Base-by-base conservation (phyloP, 1,284 basidiomycete species). In the Trichosporon sp. region DNA sequence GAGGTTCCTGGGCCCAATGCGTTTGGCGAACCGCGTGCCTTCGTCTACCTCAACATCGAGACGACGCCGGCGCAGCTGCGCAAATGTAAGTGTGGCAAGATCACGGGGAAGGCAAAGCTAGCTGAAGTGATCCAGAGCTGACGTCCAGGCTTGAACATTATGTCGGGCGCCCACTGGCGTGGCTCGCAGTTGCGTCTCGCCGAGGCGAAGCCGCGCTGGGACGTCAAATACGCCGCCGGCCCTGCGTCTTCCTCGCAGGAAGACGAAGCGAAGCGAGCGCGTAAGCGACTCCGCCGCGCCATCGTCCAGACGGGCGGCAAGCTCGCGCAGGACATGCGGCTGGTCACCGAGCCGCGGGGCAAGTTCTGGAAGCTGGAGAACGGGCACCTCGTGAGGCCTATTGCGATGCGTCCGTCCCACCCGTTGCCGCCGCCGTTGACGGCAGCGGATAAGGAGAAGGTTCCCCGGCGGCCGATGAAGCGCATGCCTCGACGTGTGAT, bases 141-240 rank as follows among this genome's bases (percentile, higher is more conserved):
- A 51, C 47, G 12, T 2, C 1, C 68, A 81, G 80, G 80, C 69
- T 75, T 83, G 18, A 83, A 81, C 68, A 82, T 79, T 65, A 80
- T 83, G 77, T 80, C 79, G 8, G 80, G 80, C 25, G 79, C 81
- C 0, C 80, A 73, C 47, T 83, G 81, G 80, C 76, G 82, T 68
- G 82, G 82, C 1, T 72, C 80, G 1, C 77, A 79, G 66, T 71
- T 83, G 2, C 76, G 79, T 23, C 71, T 83, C 0, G 77, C 80
- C 7, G 78, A 80, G 65, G 82, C 82, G 44, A 82, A 82, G 71
- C 77, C 77, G 2, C 53, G 65, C 7, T 81, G 69, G 51, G 69
- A 74, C 2, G 68, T 58, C 7, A 67, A 68, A 75, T 77, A 64
- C 66, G 74, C 31, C 11, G 25, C 53, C 15, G 18, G 56, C 6